Base-by-base conservation (phyloP, 2,329 filamentous ascomycete genomes). In the Epichloe gansuensis region DNA sequence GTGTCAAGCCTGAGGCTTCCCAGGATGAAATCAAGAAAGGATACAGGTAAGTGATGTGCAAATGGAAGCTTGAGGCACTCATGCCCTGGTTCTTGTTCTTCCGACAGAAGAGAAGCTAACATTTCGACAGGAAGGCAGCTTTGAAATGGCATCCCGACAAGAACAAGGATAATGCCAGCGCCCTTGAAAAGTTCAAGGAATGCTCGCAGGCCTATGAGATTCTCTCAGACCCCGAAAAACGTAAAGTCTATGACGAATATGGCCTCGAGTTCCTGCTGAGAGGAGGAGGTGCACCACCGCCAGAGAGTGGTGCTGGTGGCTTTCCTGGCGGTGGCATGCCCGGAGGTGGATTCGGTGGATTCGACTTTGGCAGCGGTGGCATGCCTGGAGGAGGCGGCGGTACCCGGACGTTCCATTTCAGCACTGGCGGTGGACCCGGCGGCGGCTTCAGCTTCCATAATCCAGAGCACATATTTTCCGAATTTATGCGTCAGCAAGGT, bases 11-110 rank as follows among this genome's bases (percentile, higher is more conserved):
- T 39, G 80, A 83, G 55, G 89, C 91, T 25, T 78, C 82, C 25
- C 88, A 94, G 71, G 91, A 96, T 65, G 91, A 97, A 59, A 95
- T 98, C 68, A 97, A 96, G 69, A 98, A 97, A 69, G 93, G 83
- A 54, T 95, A 95, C 70, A 81, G 87, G 84, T 88, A 83, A 70
- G 31, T 9, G 3, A 31, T 31, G 31, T 31, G 9, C 31, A 31
- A 11, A 4, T 31, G 8, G 9, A 31, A 31, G 9, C 31, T 31
- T 31, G 21, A 42, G n/a, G 21, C 41, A 23, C n/a, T 37, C 6
- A n/a, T 9, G 15, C 39, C n/a, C 15, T 8, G n/a, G 3, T 4
- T 15, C n/a, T n/a, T 21, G 39, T 21, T 8, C 17, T 21, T 8
- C 17, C 9, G 13, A 13, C 9, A 52, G 34, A 41, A 5, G 41